Evolutionary conservation across 805 yeast species (phyloP).

Genomic region (Jamesozyma spencerorum): DNA sequence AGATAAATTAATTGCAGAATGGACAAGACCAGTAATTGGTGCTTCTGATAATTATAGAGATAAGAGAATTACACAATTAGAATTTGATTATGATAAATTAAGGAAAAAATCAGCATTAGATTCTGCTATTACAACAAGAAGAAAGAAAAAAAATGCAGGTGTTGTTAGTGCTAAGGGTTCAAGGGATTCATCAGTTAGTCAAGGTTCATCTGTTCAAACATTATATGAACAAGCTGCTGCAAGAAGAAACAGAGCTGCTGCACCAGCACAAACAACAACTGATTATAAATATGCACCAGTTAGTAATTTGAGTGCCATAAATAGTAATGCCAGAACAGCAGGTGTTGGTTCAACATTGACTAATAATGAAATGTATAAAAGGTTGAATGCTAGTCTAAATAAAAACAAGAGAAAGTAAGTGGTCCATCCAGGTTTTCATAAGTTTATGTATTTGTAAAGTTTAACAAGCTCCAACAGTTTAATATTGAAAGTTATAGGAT

Average conservation of each 20-base stretch:
- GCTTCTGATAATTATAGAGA: slow-evolving; percentile 91
- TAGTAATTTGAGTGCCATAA: slow-evolving; percentile 41
- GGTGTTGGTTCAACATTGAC: slow-evolving; percentile 45
- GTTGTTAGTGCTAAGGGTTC: slow-evolving; percentile 1
- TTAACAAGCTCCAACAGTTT: neutral
- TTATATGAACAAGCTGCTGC: slow-evolving; percentile 85
- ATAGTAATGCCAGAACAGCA: slow-evolving; percentile 33
- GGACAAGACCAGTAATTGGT: slow-evolving; percentile 98
- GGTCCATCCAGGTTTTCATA: too few species aligned
- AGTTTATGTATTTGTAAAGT: neutral
- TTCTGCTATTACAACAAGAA: slow-evolving; percentile 27
- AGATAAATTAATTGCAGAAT: slow-evolving; percentile 84
- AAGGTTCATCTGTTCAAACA: slow-evolving; percentile 38
- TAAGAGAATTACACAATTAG: slow-evolving; percentile 58
- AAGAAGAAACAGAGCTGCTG: slow-evolving; percentile 89
- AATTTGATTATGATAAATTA: slow-evolving; percentile 53
- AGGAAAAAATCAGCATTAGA: slow-evolving; percentile 30
- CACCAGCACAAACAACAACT: slow-evolving; percentile 82
- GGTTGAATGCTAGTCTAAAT: slow-evolving; percentile 44
- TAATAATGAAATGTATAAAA: slow-evolving; percentile 72
- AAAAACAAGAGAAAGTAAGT: slow-evolving; percentile 18
- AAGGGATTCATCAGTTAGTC: neutral
- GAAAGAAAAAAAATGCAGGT: slow-evolving; percentile 15
- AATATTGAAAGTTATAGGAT: too few species aligned
- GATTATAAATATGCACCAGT: slow-evolving; percentile 88